Evolutionary conservation across 176 grass and related monocot genomes (phyloP).

Genomic region (Oryza officinalis): DNA sequence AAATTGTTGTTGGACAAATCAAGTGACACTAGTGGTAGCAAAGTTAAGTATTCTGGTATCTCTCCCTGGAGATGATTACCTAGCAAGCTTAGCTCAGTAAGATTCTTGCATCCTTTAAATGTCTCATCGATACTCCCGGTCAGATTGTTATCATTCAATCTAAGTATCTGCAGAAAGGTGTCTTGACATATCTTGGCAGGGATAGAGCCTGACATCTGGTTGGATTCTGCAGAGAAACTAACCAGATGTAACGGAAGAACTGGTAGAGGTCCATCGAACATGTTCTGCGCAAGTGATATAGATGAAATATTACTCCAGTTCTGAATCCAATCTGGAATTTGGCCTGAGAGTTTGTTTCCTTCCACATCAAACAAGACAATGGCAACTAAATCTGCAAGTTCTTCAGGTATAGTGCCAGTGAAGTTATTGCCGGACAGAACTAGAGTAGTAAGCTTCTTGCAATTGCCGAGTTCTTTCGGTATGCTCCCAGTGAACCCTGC

Average conservation of each 20-base stretch:
- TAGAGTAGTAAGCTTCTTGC: slow-evolving; percentile 59
- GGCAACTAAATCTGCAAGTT: slow-evolving; percentile 55
- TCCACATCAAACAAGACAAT: slow-evolving; percentile 56
- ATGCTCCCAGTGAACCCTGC: slow-evolving; percentile 60
- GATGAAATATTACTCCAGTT: slow-evolving; percentile 50
- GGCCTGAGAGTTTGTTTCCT: slow-evolving; percentile 62
- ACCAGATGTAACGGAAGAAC: slow-evolving; percentile 41
- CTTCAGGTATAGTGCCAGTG: slow-evolving; percentile 57
- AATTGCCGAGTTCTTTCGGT: slow-evolving; percentile 67
- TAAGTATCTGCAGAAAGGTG: slow-evolving; percentile 52
- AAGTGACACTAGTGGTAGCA: slow-evolving; percentile 56
- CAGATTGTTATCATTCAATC: slow-evolving; percentile 55
- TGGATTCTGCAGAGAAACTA: slow-evolving; percentile 62
- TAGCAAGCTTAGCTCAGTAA: slow-evolving; percentile 59
- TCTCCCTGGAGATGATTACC: slow-evolving; percentile 65
- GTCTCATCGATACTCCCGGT: slow-evolving; percentile 64
- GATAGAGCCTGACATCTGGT: slow-evolving; percentile 59
- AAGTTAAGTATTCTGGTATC: slow-evolving; percentile 74
- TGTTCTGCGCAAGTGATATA: slow-evolving; percentile 49
- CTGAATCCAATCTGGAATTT: slow-evolving; percentile 62
- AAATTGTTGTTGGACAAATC: slow-evolving; percentile 73
- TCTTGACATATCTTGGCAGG: slow-evolving; percentile 49
- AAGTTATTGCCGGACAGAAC: slow-evolving; percentile 63
- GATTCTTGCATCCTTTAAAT: slow-evolving; percentile 62
- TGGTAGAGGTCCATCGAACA: slow-evolving; percentile 55